phyloP scores from a whole-genome alignment of 345 rosid genomes.

The Acer negundo region DNA sequence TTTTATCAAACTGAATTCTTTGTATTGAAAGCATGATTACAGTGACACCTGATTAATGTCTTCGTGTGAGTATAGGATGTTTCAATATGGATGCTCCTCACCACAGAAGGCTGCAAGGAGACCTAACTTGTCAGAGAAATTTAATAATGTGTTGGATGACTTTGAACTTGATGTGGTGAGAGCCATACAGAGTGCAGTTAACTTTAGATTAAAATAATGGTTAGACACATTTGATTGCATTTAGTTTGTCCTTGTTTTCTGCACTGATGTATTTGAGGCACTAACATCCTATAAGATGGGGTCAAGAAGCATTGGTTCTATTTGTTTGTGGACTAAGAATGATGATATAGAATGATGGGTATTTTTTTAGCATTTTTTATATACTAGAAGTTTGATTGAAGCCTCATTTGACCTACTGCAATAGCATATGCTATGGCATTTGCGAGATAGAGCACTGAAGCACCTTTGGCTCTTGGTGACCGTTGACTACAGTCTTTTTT shows the following conservation, averaged over 20 bases:
- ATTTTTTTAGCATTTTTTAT: neutral
- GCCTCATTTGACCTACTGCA: constrained; percentile 1
- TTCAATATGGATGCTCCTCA: constrained; percentile 38
- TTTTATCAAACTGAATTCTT: constrained; percentile 23
- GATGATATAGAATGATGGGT: neutral
- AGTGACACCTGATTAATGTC: neutral
- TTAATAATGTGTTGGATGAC: constrained; percentile 32
- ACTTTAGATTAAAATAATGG: constrained; percentile 11
- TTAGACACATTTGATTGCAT: neutral
- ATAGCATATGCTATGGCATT: neutral
- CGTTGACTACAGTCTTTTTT: neutral
- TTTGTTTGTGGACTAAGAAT: neutral
- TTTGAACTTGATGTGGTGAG: constrained; percentile 60
- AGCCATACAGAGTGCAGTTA: constrained; percentile 16
- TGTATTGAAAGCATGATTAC: neutral
- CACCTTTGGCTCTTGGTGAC: neutral
- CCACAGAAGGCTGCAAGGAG: constrained; percentile 43
- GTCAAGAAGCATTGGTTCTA: neutral
- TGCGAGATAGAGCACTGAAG: neutral
- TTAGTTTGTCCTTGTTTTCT: neutral
- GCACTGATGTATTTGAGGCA: neutral
- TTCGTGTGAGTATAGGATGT: constrained; percentile 29
- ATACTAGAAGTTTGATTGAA: neutral
- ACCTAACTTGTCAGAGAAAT: constrained; percentile 32
- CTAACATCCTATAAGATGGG: neutral